A percentile compares a stretch with the other conserved stretches of the same genome.
These are phyloP conservation scores for Kurtzmaniella quercitrusa DNA, from an alignment of 1,139 yeast species.

Conservation along the genomic window DNA sequence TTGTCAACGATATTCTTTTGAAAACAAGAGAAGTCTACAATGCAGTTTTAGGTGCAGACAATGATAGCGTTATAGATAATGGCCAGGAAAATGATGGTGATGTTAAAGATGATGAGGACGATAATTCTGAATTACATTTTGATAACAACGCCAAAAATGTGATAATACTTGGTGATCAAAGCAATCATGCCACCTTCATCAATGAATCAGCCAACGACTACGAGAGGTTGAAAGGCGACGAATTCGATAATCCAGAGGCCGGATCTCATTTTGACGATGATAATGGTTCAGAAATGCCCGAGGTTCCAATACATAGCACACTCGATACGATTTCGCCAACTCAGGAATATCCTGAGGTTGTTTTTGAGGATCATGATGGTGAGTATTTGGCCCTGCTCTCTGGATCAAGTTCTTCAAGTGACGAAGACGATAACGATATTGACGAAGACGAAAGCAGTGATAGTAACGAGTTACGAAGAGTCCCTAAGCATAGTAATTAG, in stretches of 20 bases:
- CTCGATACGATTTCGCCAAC: constrained; percentile 25
- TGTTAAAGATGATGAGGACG: constrained; percentile 9
- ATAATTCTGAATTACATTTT: constrained; percentile 26
- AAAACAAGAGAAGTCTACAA: constrained; percentile 46
- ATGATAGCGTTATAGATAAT: constrained; percentile 21
- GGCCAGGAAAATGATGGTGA: constrained; percentile 13
- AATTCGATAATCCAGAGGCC: constrained; percentile 10
- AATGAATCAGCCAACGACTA: constrained; percentile 14
- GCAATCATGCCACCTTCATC: constrained; percentile 33
- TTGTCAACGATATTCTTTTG: constrained; percentile 38
- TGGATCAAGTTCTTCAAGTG: constrained; percentile 37
- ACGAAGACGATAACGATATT: constrained; percentile 15
- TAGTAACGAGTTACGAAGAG: constrained; percentile 31
- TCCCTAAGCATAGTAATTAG: constrained; percentile 33
- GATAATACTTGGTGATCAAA: constrained; percentile 33
- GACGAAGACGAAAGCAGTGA: constrained; percentile 6
- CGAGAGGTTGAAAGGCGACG: constrained; percentile 9
- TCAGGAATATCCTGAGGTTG: constrained; percentile 15
- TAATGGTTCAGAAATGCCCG: constrained; percentile 18
- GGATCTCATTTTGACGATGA: constrained; percentile 18
- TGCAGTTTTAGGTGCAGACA: constrained; percentile 42
- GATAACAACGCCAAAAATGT: constrained; percentile 15
- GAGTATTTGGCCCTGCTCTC: constrained; percentile 34
- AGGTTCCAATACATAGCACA: constrained; percentile 13
- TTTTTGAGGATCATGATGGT: constrained; percentile 18